Conservation (phyloP, 768 basidiomycete species). For the Pleurotus cornucopiae region DNA sequence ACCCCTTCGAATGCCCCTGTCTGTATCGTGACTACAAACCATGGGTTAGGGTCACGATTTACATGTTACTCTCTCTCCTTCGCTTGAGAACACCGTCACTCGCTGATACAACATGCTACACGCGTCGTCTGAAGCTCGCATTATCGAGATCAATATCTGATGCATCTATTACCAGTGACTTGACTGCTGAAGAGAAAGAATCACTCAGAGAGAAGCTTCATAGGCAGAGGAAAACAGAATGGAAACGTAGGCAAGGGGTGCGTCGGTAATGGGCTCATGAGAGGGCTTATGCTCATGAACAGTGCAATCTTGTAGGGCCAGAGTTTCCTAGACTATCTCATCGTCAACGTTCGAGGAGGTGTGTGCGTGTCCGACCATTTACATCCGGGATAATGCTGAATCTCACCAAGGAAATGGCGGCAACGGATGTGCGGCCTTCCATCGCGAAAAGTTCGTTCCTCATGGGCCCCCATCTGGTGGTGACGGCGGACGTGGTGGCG, state of each 20-base stretch:
- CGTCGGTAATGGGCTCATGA: conserved; percentile 17
- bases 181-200: neutral
- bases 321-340: conserved; percentile 76
- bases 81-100: neutral
- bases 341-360: conserved; percentile 80
- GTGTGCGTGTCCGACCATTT: conserved; percentile 13
- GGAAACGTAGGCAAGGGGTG: conserved; percentile 72
- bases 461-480: conserved; percentile 92
- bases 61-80: neutral
- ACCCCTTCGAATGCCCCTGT: neutral
- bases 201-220: neutral
- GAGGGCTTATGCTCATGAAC: conserved; percentile 9
- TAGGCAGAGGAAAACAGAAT: conserved; percentile 59
- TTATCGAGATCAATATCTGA: conserved; percentile 3
- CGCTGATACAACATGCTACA: neutral
- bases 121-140: neutral
- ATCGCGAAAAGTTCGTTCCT: conserved; percentile 81
- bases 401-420: conserved; percentile 69
- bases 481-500: conserved; percentile 85
- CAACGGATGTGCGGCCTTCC: conserved; percentile 88
- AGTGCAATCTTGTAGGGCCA: conserved; percentile 48
- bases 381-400: neutral
- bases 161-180: neutral
- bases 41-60: neutral
- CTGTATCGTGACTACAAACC: neutral